These are phyloP conservation scores for Pharus latifolius DNA, from an alignment of 176 grass and related monocot species.

Conservation along the genomic window DNA sequence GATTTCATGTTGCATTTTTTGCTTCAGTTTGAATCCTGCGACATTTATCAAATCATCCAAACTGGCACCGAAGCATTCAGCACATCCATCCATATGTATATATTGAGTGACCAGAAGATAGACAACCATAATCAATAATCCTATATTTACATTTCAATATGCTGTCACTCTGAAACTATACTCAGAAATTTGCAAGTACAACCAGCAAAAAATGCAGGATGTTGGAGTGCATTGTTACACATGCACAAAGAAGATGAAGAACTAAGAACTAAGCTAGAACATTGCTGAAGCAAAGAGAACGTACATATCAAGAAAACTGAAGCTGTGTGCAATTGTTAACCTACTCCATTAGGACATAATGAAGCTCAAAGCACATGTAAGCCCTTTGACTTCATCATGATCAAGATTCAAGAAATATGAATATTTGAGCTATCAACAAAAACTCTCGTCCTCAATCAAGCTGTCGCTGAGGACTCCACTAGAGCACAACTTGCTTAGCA, in stretches of 20 bases:
- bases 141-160: neutral
- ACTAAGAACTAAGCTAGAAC: constrained; percentile 25
- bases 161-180: neutral
- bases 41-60: neutral
- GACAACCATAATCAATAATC: no score
- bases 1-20: neutral
- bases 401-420: constrained; percentile 16
- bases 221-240: neutral
- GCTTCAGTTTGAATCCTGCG: neutral
- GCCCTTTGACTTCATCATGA: neutral
- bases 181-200: neutral
- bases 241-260: neutral
- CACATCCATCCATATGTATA: neutral
- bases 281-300: constrained; percentile 11
- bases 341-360: constrained; percentile 27
- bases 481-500: constrained; percentile 35
- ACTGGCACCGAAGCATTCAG: neutral
- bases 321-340: constrained; percentile 24
- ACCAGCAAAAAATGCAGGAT: neutral
- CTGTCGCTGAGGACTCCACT: constrained; percentile 47
- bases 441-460: constrained; percentile 27
- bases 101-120: neutral
- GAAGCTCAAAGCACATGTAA: neutral
- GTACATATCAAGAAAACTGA: constrained; percentile 31
- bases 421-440: constrained; percentile 21